Evolutionary conservation across 257 asterid species (phyloP).

Genomic region (Capsicum pubescens): DNA sequence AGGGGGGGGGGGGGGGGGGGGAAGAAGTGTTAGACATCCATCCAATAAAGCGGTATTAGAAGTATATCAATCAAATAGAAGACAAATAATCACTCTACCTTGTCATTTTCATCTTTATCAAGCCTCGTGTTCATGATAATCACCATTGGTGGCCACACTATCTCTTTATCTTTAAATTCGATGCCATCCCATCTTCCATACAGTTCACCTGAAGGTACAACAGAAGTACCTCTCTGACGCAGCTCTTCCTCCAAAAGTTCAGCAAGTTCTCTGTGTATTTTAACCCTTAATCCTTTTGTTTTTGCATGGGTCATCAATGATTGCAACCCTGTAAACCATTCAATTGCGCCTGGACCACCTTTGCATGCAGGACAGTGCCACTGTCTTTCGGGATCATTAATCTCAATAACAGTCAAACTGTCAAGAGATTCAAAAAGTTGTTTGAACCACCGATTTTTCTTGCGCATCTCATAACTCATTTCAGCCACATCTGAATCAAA

Average conservation of each 20-base stretch:
- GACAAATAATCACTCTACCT: background rate
- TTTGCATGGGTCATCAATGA: constrained; percentile 49
- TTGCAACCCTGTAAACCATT: constrained; percentile 49
- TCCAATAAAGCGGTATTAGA: too few species aligned
- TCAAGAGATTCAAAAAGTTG: constrained; percentile 43
- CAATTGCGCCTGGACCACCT: constrained; percentile 56
- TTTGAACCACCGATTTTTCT: constrained; percentile 41
- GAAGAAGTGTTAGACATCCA: too few species aligned
- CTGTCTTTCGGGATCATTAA: constrained; percentile 43
- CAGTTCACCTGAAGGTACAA: constrained; percentile 40
- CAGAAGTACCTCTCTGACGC: constrained; percentile 42
- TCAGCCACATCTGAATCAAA: constrained; percentile 44
- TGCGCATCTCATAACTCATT: constrained; percentile 43
- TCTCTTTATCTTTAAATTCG: constrained; percentile 37
- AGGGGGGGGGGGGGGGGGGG: too few species aligned
- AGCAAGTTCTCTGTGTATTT: constrained; percentile 51
- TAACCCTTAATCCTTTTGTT: constrained; percentile 46
- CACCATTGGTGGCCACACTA: constrained; percentile 59
- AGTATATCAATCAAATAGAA: too few species aligned
- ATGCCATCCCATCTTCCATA: constrained; percentile 48
- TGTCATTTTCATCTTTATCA: constrained; percentile 44
- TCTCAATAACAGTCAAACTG: constrained; percentile 36
- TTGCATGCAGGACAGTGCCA: constrained; percentile 59
- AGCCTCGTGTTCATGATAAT: constrained; percentile 44
- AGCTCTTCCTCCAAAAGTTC: constrained; percentile 51